Base-by-base conservation (phyloP, 108 stramenopile genomes). In the Cyclotella cryptica region DNA sequence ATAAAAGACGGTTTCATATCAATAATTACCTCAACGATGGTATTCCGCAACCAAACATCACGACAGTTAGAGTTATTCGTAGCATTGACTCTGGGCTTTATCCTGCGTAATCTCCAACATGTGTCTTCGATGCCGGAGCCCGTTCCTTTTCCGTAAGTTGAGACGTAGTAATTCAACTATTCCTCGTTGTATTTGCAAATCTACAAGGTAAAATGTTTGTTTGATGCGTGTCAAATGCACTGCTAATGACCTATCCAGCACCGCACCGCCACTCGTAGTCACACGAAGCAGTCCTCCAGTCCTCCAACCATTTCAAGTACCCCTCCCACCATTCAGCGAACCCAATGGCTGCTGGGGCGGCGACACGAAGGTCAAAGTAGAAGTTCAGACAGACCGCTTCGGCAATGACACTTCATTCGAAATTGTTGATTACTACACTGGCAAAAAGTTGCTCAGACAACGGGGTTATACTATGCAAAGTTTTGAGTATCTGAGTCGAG, bases 331-430 rank as follows among this genome's bases (percentile, higher is more conserved):
- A 35, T 30, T 63, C 74, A 26, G 75, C 74, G 42, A 53, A 61
- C 17, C 18, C 40, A 81, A 63, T 30, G 80, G 80, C 19, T 82
- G 81, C 69, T 76, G 47, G 28, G 66, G 81, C 22, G 70, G 45
- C 21, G 81, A 82, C 39, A 54, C 70, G 21, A 69, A 69, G 39
- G 57, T 82, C 21, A 64, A 55, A 19, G 22, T 82, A 26, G 74
- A 82, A 41, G 75, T 82, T 10, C 52, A 63, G 5, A 71, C 81
- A 22, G 81, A 82, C 54, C 27, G 65, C 35, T 82, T 71, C 61
- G 59, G 69, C 27, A 60, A 49, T 45, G 75, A 82, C 54, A 76
- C 81, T 17, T 75, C 74, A 21, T 82, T 62, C 65, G 65, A 66
- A 19, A 62, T 82, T 28, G 13, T 52, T 0, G 53, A 64, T 62